Evolutionary conservation across 495 filamentous ascomycete species (phyloP), one percentile per base, ranked within the genome.

Genomic region (Annulohypoxylon nitens): DNA sequence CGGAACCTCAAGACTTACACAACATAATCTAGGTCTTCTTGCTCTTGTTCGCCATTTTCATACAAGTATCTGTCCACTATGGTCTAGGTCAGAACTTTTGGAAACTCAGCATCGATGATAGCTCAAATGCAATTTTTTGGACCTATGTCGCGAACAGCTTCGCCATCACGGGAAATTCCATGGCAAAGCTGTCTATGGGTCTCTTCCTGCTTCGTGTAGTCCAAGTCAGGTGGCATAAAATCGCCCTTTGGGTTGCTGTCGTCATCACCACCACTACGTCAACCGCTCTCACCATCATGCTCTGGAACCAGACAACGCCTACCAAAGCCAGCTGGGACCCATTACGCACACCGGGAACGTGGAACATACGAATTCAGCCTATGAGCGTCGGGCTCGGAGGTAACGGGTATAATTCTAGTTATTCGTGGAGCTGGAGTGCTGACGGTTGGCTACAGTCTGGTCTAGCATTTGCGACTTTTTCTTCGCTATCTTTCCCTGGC

Each of bases 401-500:
- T 81, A 76, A 50, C 33, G 0, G 45, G n/a, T 37, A 7, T 26
- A 14, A 10, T 23, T 37, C 25, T 20, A 6, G 25, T 4, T 10
- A 9, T 30, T 30, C 30, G 20, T 30, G 26, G 26, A 20, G 33
- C 14, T 14, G 5, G 10, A 20, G 12, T 67, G 16, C 62, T 71
- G 51, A 70, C 10, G 26, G 26, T 51, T 18, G 45, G 2, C 14
- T 30, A 25, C 48, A 83, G 81, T 78, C 6, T 84, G 82, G 76
- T 82, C 81, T 1, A 80, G 79, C 55, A 69, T 77, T 9, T 80
- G 81, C 62, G 83, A 85, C 68, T 81, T 85, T 64, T 77, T 82
- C 55, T 82, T 85, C 47, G 83, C 81, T 30, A 71, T 76, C 9
- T 81, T 84, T n/a, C 83, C 83, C 12, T 84, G 82, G 80, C 39